Base-by-base conservation (phyloP, 208 protist genomes). In the Crithidia acanthocephali region DNA sequence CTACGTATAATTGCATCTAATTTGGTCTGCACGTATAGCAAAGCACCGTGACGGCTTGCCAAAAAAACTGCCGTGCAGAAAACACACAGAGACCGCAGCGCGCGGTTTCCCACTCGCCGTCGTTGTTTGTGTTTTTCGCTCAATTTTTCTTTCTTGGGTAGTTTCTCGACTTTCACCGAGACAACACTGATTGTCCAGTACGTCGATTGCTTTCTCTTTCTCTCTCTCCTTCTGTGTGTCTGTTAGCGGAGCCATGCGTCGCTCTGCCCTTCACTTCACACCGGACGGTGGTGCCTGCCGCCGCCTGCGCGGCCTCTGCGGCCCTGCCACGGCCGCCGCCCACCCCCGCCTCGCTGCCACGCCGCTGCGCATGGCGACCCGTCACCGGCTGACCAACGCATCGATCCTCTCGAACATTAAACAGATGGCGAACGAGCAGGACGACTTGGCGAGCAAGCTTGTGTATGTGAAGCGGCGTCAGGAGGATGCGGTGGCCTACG, bases 391-490 rank as follows among this genome's bases (percentile, higher is more conserved):
- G 40, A 92, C 79, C 22, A 96, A 93, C 66, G 87, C 85, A 6
- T 88, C 73, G 33, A 86, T 92, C 42, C 79, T 96, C 15, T 84
- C 83, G 23, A 85, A 84, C 67, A 84, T 94, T 16, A 85, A 82
- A 48, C 68, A 57, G 10, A 93, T 93, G 80, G 76, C 77, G 0
- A 79, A 93, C 61, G 87, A 93, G 55, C 51, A 61, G 37, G 80
- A 85, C 42, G 91, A 96, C 63, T 23, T 81, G 50, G 86, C 91
- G 1, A 87, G 77, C 51, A 96, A 96, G 68, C n/a, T 87, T 16
- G 83, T 90, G 33, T 94, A 94, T 71, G 60, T 86, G 22, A 73
- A 57, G 25, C 82, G 72, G n/a, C 78, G 91, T 5, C 91, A 96
- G 79, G 61, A 86, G 70, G 91, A 96, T 56, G 86, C 91, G 1